These are phyloP conservation scores for Helotiales sp. DNA, from an alignment of 2,329 filamentous ascomycete species.

Conservation along the genomic window DNA sequence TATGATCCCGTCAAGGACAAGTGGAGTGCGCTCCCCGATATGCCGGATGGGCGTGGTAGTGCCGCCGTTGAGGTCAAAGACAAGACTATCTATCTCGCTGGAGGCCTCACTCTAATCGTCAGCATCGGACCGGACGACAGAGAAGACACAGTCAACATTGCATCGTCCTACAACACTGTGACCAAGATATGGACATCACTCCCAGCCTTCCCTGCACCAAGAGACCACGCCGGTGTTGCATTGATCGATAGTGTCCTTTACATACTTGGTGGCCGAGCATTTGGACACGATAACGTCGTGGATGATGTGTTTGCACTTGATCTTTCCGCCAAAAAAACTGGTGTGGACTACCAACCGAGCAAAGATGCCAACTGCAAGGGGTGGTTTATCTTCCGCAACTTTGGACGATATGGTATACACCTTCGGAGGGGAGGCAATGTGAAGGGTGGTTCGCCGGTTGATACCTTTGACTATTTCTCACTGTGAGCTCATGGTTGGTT, in stretches of 20 bases:
- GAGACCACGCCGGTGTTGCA: slow-evolving; percentile 38
- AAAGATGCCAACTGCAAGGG: slow-evolving; percentile 41
- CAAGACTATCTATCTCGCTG: slow-evolving; percentile 39
- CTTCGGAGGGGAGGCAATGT: slow-evolving; percentile 42
- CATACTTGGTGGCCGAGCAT: slow-evolving; percentile 26
- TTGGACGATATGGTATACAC: slow-evolving; percentile 35
- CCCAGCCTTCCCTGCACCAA: slow-evolving; percentile 35
- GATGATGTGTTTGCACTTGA: slow-evolving; percentile 40
- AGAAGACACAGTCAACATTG: slow-evolving; percentile 10
- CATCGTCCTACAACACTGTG: slow-evolving; percentile 36
- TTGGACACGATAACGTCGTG: slow-evolving; percentile 34
- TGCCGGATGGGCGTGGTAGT: slow-evolving; percentile 36
- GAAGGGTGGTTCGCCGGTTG: too few species aligned
- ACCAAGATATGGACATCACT: slow-evolving; percentile 32
- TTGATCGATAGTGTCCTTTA: slow-evolving; percentile 38
- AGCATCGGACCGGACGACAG: too few species aligned
- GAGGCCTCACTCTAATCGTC: slow-evolving; percentile 35
- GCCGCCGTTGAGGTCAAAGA: slow-evolving; percentile 36
- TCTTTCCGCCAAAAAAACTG: slow-evolving; percentile 26
- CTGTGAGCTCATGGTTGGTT: too few species aligned
- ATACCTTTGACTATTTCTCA: too few species aligned
- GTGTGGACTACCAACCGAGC: slow-evolving; percentile 31
- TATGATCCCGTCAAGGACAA: slow-evolving; percentile 12
- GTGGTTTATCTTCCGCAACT: slow-evolving; percentile 33
- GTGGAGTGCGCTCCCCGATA: slow-evolving; percentile 23